These are phyloP conservation scores for Aspergillus persii DNA, from an alignment of 2,329 filamentous ascomycete genomes.

Conservation along the genomic window DNA sequence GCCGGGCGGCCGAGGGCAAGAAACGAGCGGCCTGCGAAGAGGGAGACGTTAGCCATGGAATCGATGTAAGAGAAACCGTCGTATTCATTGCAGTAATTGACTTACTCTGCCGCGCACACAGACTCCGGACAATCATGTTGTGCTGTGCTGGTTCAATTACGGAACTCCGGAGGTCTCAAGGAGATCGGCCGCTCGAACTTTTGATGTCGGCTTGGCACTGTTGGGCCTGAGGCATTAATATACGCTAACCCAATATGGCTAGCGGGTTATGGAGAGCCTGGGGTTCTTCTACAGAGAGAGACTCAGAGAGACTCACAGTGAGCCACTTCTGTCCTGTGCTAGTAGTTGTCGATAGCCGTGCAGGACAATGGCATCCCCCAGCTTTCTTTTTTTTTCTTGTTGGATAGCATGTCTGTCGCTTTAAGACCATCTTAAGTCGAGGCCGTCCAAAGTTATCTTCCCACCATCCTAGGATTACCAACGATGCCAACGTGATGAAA, in stretches of 20 bases:
- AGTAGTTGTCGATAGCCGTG: too few species aligned
- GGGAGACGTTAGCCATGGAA: conserved; percentile 13
- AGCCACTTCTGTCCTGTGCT: too few species aligned
- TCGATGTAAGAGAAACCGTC: background rate
- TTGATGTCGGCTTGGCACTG: conserved; percentile 34
- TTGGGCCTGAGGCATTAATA: conserved; percentile 23
- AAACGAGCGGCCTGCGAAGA: conserved; percentile 36
- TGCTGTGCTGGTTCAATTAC: conserved; percentile 12
- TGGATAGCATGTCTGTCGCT: too few species aligned
- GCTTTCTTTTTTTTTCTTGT: too few species aligned
- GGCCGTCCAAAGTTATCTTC: too few species aligned
- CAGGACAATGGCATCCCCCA: too few species aligned
- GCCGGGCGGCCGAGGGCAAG: conserved; percentile 32
- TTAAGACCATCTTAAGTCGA: too few species aligned
- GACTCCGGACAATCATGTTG: conserved; percentile 43
- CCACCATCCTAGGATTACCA: too few species aligned
- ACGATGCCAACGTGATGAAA: too few species aligned
- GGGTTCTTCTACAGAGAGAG: too few species aligned
- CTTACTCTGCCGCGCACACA: conserved; percentile 42
- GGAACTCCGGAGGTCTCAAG: conserved; percentile 12
- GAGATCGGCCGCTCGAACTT: conserved; percentile 34
- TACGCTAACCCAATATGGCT: conserved; percentile 6
- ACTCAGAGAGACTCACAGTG: too few species aligned
- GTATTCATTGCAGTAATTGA: background rate
- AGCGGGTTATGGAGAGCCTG: background rate